phyloP scores from a whole-genome alignment of 108 stramenopile genomes.

The Discostella pseudostelligera region DNA sequence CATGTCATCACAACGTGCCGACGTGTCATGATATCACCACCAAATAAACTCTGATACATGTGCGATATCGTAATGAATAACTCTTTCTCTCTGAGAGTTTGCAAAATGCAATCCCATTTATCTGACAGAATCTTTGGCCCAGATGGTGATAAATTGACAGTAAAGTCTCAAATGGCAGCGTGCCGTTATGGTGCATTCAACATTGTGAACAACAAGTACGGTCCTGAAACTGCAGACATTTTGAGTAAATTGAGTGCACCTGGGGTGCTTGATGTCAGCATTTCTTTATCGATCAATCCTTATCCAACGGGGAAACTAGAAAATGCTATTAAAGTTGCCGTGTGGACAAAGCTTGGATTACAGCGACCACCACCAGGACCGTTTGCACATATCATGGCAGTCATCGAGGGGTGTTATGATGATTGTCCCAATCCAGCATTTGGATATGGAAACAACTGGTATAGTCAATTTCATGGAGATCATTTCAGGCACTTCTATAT shows the following conservation, averaged over 20 bases:
- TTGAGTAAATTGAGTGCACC: neutral
- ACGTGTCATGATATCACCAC: no score
- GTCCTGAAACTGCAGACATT: neutral
- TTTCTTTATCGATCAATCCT: neutral
- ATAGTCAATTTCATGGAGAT: no score
- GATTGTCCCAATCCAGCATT: no score
- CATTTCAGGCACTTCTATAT: conserved; percentile 14
- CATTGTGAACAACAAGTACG: neutral
- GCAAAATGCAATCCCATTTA: no score
- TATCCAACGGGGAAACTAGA: no score
- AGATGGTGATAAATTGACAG: neutral
- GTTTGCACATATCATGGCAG: conserved; percentile 12
- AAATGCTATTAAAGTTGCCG: conserved; percentile 1
- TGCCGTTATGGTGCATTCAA: conserved; percentile 6
- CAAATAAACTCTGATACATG: no score
- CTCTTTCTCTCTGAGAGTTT: no score
- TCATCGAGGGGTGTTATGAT: neutral
- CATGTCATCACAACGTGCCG: no score
- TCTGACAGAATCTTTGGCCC: no score
- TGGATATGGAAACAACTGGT: no score
- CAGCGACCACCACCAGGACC: conserved; percentile 8
- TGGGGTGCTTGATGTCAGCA: conserved; percentile 21
- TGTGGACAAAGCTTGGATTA: conserved; percentile 3
- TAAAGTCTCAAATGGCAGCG: neutral
- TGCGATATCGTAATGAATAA: no score